phyloP scores from a whole-genome alignment of 2,329 filamentous ascomycete genomes.

The Pyrenochaeta sp. region DNA sequence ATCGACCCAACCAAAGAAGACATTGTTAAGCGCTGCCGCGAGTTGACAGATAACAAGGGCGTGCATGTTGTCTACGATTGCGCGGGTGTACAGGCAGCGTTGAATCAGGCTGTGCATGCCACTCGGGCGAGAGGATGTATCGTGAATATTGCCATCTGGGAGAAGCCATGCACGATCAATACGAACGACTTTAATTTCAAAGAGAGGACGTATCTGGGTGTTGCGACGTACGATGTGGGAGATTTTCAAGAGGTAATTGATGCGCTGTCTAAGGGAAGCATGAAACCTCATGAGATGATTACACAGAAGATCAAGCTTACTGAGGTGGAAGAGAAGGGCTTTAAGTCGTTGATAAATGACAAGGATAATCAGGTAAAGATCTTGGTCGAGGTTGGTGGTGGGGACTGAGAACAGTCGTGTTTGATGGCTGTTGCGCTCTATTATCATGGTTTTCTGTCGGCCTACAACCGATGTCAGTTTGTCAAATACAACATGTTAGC shows the following conservation, averaged over 20 bases:
- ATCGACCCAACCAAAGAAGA: constrained; percentile 61
- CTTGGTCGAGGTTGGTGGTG: constrained; percentile 52
- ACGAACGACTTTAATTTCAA: constrained; percentile 63
- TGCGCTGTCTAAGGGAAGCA: constrained; percentile 56
- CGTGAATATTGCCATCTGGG: constrained; percentile 66
- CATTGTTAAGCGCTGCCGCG: constrained; percentile 54
- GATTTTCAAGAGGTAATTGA: constrained; percentile 59
- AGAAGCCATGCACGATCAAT: constrained; percentile 59
- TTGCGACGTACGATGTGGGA: constrained; percentile 61
- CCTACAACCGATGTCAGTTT: background rate
- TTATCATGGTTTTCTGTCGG: background rate
- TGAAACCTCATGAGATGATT: constrained; percentile 58
- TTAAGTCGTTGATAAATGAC: constrained; percentile 58
- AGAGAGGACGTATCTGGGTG: constrained; percentile 61
- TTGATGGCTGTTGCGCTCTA: background rate
- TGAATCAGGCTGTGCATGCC: constrained; percentile 60
- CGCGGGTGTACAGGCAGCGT: constrained; percentile 61
- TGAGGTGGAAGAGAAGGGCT: constrained; percentile 58
- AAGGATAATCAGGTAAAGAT: constrained; percentile 62
- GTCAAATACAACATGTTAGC: background rate
- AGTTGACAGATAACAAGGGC: constrained; percentile 56
- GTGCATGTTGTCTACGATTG: constrained; percentile 62
- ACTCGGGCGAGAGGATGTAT: constrained; percentile 61
- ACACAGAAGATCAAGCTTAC: constrained; percentile 58
- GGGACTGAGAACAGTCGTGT: constrained; percentile 11